Conservation (phyloP, 1,139 yeast species). For the Yamadazyma aaseri region DNA sequence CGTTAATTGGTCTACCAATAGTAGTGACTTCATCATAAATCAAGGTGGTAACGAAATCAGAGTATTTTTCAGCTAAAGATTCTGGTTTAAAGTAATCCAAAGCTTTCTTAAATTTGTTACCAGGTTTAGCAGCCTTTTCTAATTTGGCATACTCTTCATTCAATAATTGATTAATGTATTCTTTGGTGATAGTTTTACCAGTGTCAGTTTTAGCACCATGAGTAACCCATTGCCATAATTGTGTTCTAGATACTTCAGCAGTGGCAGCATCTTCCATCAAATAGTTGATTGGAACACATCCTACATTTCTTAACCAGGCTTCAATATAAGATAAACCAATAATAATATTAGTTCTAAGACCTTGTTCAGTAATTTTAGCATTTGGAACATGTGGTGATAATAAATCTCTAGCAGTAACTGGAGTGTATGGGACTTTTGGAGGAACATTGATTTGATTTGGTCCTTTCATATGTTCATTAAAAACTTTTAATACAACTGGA, state of each 20-base stretch:
- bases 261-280: constrained; percentile 90
- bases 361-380: constrained; percentile 67
- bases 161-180: constrained; percentile 54
- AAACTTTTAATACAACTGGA: constrained; percentile 69
- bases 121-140: constrained; percentile 44
- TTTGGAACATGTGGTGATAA: constrained; percentile 67
- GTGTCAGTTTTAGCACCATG: constrained; percentile 65
- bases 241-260: constrained; percentile 82
- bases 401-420: constrained; percentile 65
- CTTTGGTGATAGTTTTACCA: constrained; percentile 57
- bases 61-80: constrained; percentile 62
- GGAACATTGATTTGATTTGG: constrained; percentile 77
- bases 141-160: constrained; percentile 63
- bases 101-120: constrained; percentile 63
- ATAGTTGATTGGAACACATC: constrained; percentile 80
- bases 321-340: constrained; percentile 78
- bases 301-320: constrained; percentile 80
- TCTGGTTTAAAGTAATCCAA: constrained; percentile 65
- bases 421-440: constrained; percentile 43
- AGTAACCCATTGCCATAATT: constrained; percentile 82
- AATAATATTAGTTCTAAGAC: constrained; percentile 67
- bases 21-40: constrained; percentile 69
- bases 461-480: constrained; percentile 80
- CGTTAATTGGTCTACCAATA: constrained; percentile 44
- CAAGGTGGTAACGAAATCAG: constrained; percentile 72